Percentiles rank a stretch among this genome's conserved stretches.
Conservation (phyloP, 148 eudicot species). For the Amaranthus hypochondriacus region DNA sequence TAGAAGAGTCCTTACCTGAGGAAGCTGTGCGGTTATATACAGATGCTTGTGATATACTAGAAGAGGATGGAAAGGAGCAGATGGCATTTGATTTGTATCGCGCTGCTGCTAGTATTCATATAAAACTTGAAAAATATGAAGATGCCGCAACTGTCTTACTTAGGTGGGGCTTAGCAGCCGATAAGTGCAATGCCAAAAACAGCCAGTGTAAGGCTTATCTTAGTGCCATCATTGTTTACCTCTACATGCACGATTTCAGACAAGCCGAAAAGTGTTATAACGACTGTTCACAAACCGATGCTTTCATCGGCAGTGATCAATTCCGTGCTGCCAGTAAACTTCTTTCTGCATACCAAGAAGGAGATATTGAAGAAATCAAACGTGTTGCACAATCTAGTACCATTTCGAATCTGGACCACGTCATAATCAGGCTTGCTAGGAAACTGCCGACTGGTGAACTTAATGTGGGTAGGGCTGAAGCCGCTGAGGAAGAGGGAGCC, state of each 20-base stretch:
- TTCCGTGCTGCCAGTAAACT: constrained; percentile 62
- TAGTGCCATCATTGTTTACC: constrained; percentile 82
- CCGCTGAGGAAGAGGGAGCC: constrained; percentile 36
- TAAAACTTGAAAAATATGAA: constrained; percentile 73
- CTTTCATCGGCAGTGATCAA: constrained; percentile 74
- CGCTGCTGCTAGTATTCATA: constrained; percentile 54
- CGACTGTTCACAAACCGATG: constrained; percentile 78
- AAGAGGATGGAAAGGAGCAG: constrained; percentile 85
- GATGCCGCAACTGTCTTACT: constrained; percentile 74
- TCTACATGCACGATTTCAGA: constrained; percentile 67
- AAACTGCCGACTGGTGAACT: constrained; percentile 82
- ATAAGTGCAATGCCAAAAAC: constrained; percentile 71
- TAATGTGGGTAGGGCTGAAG: constrained; percentile 32
- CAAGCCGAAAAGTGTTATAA: constrained; percentile 85
- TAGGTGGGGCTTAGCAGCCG: constrained; percentile 77
- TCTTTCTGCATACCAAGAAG: constrained; percentile 66
- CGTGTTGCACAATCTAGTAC: constrained; percentile 53
- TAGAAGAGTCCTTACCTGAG: constrained; percentile 69
- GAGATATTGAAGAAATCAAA: constrained; percentile 70
- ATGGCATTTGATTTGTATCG: constrained; percentile 87
- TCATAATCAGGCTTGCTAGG: constrained; percentile 74
- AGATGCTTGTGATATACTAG: constrained; percentile 65
- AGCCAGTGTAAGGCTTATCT: constrained; percentile 97
- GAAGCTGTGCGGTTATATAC: constrained; percentile 58
- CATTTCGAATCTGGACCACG: constrained; percentile 61